Evolutionary conservation across 345 rosid species (phyloP).

Genomic region (Arabis alpina): DNA sequence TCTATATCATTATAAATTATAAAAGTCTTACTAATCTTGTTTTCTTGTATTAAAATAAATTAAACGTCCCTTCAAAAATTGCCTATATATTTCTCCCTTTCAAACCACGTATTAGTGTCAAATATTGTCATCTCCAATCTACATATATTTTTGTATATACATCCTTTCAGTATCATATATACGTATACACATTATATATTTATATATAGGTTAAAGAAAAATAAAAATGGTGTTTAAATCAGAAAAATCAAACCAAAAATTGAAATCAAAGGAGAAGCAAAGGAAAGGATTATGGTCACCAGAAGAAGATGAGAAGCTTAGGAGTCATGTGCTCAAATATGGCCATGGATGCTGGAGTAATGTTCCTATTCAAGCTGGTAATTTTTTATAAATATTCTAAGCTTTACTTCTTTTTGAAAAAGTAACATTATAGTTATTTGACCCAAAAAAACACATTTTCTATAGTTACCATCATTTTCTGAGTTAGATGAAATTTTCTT

Average conservation of each 20-base stretch:
- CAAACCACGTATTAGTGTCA: constrained; percentile 27
- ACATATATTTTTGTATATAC: constrained; percentile 13
- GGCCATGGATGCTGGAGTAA: constrained; percentile 94
- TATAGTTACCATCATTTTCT: background rate
- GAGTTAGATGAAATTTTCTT: background rate
- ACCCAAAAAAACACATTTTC: background rate
- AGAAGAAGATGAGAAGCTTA: constrained; percentile 87
- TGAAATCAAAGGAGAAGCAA: constrained; percentile 49
- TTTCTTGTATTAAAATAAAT: background rate
- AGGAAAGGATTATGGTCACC: constrained; percentile 98
- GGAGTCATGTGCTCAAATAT: constrained; percentile 58
- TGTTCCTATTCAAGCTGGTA: constrained; percentile 86
- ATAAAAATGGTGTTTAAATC: constrained; percentile 35
- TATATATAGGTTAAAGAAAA: background rate
- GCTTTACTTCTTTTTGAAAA: background rate
- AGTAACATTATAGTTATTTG: background rate
- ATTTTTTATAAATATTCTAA: constrained; percentile 3
- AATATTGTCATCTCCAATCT: constrained; percentile 33
- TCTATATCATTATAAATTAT: constrained; percentile 15
- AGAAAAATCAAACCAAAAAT: constrained; percentile 12
- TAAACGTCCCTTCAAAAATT: constrained; percentile 6
- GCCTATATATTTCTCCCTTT: constrained; percentile 34
- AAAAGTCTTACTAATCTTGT: background rate
- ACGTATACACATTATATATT: background rate
- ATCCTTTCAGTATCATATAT: constrained; percentile 22